A percentile compares a stretch with the other conserved stretches of the same genome.
phyloP scores from a whole-genome alignment of 345 rosid species.

The Nasturtium officinale region DNA sequence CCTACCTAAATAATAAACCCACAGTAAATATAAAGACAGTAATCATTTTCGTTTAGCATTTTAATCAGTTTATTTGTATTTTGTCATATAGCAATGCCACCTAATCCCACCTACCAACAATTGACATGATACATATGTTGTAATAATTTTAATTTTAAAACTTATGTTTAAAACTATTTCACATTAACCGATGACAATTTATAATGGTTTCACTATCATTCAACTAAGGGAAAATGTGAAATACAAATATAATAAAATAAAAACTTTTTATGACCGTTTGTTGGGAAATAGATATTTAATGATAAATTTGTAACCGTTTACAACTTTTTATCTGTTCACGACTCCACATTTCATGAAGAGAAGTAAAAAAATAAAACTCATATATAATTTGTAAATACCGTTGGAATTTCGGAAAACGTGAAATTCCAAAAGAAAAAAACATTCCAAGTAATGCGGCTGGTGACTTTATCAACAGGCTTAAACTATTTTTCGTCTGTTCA shows the following conservation, averaged over 20 bases:
- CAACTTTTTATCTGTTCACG: too few relatives aligned
- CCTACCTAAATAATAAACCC: conserved; percentile 4
- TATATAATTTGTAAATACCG: neutral
- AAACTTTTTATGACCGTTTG: too few relatives aligned
- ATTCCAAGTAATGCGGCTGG: neutral
- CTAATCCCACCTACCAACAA: conserved; percentile 7
- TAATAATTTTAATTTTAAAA: too few relatives aligned
- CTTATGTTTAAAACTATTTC: too few relatives aligned
- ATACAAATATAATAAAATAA: too few relatives aligned
- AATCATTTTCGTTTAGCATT: conserved; percentile 15
- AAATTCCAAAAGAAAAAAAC: neutral
- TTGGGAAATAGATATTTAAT: too few relatives aligned
- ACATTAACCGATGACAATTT: too few relatives aligned
- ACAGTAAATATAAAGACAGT: neutral
- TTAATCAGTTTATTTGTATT: neutral
- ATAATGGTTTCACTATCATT: too few relatives aligned
- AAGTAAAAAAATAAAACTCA: too few relatives aligned
- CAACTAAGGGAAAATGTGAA: too few relatives aligned
- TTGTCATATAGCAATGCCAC: neutral
- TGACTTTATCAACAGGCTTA: neutral
- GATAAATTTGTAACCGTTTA: too few relatives aligned
- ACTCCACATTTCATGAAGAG: too few relatives aligned
- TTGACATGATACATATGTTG: neutral
- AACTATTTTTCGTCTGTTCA: neutral
- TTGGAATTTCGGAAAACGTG: neutral